Evolutionary conservation across 1,284 basidiomycete species (phyloP), one percentile per base, ranked within the genome.

Genomic region (Mycena sp.): DNA sequence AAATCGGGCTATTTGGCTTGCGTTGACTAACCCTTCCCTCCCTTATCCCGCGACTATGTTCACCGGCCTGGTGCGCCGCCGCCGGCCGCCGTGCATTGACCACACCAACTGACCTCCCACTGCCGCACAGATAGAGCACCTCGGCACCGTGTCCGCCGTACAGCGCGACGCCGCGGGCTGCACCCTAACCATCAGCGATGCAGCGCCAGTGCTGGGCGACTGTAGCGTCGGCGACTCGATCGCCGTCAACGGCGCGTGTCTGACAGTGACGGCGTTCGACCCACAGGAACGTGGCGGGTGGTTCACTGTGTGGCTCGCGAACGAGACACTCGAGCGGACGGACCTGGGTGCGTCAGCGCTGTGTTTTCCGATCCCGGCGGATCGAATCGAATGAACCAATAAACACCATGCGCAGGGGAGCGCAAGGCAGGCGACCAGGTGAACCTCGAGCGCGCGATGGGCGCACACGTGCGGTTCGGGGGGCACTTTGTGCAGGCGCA

Each of bases 401-500:
- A n/a, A n/a, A n/a, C n/a, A n/a, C n/a, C n/a, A n/a, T n/a, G n/a
- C n/a, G n/a, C n/a, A n/a, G 94, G 95, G 44, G 87, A 93, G 70
- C 83, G 94, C 63, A 85, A 85, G 67, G 88, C 91, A 9, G 94
- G 94, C 6, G 91, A 94, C 70, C 84, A 88, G 68, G 87, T 99
- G 57, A 99, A 99, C 78, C 85, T 97, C 53, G 97, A 99, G 81
- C 87, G 97, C 49, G 97, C 97, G 3, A 96, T 99, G 95, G 89
- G 89, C 16, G 90, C 92, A 1, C 93, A 97, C 78, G 90, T 89
- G 11, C 85, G 97, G 45, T 98, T 99, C 73, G 97, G 97, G n/a
- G 97, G 97, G 6, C 97, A 99, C 76, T 96, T 98, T 75, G 98
- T 99, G 6, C 97, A 99, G 86, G 96, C 93, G 21, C 96, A 98